Evolutionary conservation across 306 rosid genomes (phyloP).

Genomic region (Cucumis melo): DNA sequence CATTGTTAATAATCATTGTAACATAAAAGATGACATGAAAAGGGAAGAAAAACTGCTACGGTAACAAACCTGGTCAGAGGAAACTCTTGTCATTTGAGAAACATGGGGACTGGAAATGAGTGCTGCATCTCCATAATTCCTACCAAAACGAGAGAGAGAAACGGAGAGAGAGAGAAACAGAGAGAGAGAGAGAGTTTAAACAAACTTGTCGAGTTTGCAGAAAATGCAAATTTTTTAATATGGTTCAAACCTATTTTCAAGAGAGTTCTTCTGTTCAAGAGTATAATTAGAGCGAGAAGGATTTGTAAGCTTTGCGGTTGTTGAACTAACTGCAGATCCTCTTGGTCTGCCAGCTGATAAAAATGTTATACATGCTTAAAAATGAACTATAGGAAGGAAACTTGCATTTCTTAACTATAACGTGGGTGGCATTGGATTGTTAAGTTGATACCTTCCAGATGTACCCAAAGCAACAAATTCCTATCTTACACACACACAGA

Average conservation of each 20-base stretch:
- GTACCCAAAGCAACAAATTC: neutral
- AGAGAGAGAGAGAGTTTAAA: neutral
- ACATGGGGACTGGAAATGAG: slow-evolving; percentile 8
- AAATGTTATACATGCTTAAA: slow-evolving; percentile 1
- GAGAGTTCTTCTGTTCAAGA: slow-evolving; percentile 17
- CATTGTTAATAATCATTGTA: neutral
- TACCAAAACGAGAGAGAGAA: slow-evolving; percentile 2
- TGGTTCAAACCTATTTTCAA: slow-evolving; percentile 19
- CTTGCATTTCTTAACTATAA: neutral
- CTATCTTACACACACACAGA: neutral
- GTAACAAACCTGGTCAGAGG: slow-evolving; percentile 63
- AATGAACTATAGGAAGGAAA: neutral
- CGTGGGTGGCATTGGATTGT: neutral
- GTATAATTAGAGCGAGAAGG: slow-evolving; percentile 13
- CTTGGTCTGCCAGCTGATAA: slow-evolving; percentile 49
- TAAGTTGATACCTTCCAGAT: neutral
- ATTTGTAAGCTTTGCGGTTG: neutral
- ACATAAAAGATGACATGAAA: neutral
- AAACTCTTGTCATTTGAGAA: slow-evolving; percentile 30
- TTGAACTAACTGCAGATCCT: slow-evolving; percentile 23
- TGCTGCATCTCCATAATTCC: slow-evolving; percentile 24
- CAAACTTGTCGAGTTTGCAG: neutral
- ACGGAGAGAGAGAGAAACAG: neutral
- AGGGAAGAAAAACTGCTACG: neutral
- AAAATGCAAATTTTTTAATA: neutral